phyloP scores from a whole-genome alignment of 2,329 filamentous ascomycete species.

The Epichloe sp. region DNA sequence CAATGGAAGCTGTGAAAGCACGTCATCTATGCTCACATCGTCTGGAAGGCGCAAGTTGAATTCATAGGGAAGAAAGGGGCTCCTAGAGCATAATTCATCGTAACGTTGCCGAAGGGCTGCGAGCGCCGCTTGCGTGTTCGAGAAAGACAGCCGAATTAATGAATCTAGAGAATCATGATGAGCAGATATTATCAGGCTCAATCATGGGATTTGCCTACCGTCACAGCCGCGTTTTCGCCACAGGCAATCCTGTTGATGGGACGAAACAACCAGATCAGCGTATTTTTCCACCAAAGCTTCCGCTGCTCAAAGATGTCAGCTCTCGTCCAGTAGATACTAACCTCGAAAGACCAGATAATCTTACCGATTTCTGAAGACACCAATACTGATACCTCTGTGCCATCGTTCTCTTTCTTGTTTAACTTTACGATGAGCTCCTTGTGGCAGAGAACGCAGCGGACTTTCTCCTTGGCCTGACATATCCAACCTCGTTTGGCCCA shows the following conservation, averaged over 20 bases:
- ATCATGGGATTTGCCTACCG: conserved; percentile 32
- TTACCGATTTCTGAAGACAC: conserved; percentile 46
- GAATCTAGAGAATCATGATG: conserved; percentile 28
- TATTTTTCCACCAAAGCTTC: conserved; percentile 67
- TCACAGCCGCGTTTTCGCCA: conserved; percentile 87
- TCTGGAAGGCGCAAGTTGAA: conserved; percentile 47
- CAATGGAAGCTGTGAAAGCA: conserved; percentile 35
- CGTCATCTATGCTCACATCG: conserved; percentile 34
- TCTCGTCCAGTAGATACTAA: neutral
- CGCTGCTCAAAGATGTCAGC: conserved; percentile 23
- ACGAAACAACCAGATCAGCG: conserved; percentile 54
- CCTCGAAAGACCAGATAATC: conserved; percentile 2
- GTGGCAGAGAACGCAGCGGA: conserved; percentile 75
- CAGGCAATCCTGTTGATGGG: conserved; percentile 69
- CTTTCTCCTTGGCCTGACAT: conserved; percentile 70
- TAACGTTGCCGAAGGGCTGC: conserved; percentile 49
- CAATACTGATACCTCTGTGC: conserved; percentile 38
- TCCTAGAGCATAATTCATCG: conserved; percentile 42
- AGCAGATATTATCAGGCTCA: neutral
- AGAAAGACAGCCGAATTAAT: conserved; percentile 48
- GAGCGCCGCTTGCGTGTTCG: conserved; percentile 47
- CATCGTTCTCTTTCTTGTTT: conserved; percentile 44
- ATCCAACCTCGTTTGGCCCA: conserved; percentile 94
- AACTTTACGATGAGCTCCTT: conserved; percentile 75
- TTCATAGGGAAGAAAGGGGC: conserved; percentile 44